Percentiles rank a stretch among this genome's conserved stretches.
phyloP scores from a whole-genome alignment of 2,329 filamentous ascomycete genomes.

The Fusarium agapanthi region DNA sequence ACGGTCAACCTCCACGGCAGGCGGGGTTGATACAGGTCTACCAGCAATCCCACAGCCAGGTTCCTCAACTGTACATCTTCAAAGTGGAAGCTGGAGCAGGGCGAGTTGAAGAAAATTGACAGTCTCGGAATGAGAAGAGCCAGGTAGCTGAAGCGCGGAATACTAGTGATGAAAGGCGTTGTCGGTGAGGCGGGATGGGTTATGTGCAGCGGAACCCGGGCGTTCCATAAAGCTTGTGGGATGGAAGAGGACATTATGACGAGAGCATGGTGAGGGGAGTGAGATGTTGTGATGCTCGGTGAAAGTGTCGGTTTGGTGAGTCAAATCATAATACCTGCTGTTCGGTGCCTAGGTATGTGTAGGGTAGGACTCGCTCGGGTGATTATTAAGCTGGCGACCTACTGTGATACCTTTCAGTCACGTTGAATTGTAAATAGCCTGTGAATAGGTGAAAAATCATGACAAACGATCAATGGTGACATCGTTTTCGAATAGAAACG shows the following conservation, averaged over 20 bases:
- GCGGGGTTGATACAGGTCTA: constrained; percentile 64
- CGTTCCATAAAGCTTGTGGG: constrained; percentile 62
- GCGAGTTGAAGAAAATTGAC: constrained; percentile 59
- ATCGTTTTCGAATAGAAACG: background rate
- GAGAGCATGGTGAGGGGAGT: constrained; percentile 21
- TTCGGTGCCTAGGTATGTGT: background rate
- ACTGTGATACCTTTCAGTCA: background rate
- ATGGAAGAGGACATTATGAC: constrained; percentile 45
- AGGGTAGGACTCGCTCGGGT: constrained; percentile 9
- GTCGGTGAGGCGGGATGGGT: constrained; percentile 58
- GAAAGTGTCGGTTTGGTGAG: constrained; percentile 2
- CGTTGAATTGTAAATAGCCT: background rate
- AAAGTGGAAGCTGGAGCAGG: constrained; percentile 68
- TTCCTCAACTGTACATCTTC: constrained; percentile 63
- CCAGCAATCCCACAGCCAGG: constrained; percentile 62
- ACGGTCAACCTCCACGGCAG: constrained; percentile 66
- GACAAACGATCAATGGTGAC: background rate
- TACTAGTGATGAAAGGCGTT: constrained; percentile 60
- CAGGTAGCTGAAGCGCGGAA: constrained; percentile 69
- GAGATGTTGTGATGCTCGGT: background rate
- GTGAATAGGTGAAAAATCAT: no score
- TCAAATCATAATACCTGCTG: background rate
- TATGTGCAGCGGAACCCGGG: constrained; percentile 64
- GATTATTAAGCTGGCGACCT: constrained; percentile 13
- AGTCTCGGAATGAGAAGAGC: constrained; percentile 65